Conservation (phyloP, 192 early-diverging fungal species). For the Radiomyces spectabilis region DNA sequence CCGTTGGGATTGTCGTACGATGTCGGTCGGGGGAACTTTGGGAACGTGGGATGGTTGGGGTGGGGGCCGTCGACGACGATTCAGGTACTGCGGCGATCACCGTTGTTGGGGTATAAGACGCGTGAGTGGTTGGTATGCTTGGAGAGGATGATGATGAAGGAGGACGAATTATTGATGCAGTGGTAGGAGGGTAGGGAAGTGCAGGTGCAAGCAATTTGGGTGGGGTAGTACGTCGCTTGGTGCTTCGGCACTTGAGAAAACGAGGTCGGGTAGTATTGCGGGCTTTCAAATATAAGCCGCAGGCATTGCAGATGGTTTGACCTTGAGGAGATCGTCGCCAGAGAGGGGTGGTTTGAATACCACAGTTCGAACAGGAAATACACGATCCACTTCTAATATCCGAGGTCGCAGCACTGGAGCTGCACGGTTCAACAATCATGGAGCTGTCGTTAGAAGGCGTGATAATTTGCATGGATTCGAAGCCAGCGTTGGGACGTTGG, state of each 20-base stretch:
- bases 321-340: constrained; percentile 68
- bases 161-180: too few relatives aligned
- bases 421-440: constrained; percentile 25
- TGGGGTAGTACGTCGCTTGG: constrained; percentile 6
- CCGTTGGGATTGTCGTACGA: too few relatives aligned
- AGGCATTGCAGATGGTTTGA: constrained; percentile 82
- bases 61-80: too few relatives aligned
- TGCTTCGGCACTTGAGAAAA: constrained; percentile 45
- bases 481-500: constrained; percentile 13
- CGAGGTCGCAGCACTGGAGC: constrained; percentile 33
- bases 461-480: constrained; percentile 18
- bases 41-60: too few relatives aligned
- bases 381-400: constrained; percentile 23
- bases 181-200: too few relatives aligned
- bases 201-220: too few relatives aligned
- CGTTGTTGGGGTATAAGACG: too few relatives aligned
- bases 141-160: too few relatives aligned
- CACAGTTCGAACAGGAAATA: constrained; percentile 63
- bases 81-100: too few relatives aligned
- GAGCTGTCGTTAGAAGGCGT: neutral
- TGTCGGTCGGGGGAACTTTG: too few relatives aligned
- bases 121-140: too few relatives aligned
- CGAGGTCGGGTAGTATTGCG: constrained; percentile 44
- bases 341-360: constrained; percentile 58
- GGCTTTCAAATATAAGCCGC: constrained; percentile 59